Evolutionary conservation across 1,139 yeast genomes (phyloP).

Genomic region (Neolecta irregularis): DNA sequence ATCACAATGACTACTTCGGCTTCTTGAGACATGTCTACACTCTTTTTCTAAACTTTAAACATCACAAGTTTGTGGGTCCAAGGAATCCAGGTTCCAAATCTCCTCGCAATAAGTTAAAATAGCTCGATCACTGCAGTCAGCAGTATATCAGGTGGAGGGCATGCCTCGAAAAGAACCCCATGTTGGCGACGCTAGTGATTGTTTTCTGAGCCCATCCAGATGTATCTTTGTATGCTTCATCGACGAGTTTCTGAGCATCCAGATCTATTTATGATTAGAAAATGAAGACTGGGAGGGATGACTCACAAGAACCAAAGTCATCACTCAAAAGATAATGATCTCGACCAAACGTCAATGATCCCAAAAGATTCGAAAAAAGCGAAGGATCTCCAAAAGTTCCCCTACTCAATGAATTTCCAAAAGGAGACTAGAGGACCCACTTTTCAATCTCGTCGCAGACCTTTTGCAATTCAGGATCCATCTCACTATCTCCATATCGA

Average conservation of each 20-base stretch:
- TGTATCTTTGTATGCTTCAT: conserved; percentile 51
- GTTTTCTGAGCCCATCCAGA: conserved; percentile 63
- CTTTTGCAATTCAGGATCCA: conserved; percentile 37
- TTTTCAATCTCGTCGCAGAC: conserved; percentile 55
- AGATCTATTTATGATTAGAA: conserved; percentile 26
- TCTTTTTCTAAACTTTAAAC: too few relatives aligned
- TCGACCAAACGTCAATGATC: conserved; percentile 44
- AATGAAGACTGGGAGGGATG: neutral
- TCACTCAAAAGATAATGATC: conserved; percentile 79
- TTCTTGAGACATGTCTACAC: too few relatives aligned
- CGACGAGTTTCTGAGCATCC: conserved; percentile 64
- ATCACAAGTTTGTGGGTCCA: too few relatives aligned
- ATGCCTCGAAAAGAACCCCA: conserved; percentile 55
- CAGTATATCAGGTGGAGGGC: conserved; percentile 15
- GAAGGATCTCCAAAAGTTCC: conserved; percentile 60
- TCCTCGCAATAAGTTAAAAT: conserved; percentile 84
- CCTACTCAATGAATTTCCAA: conserved; percentile 14
- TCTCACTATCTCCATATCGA: conserved; percentile 31
- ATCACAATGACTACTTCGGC: too few relatives aligned
- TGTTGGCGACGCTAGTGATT: conserved; percentile 70
- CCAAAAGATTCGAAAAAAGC: conserved; percentile 54
- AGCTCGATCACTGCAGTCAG: conserved; percentile 57
- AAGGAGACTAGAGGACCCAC: neutral
- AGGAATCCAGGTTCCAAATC: conserved; percentile 74
- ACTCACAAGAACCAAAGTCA: conserved; percentile 58